A percentile compares a stretch with the other conserved stretches of the same genome.
phyloP scores from a whole-genome alignment of 805 yeast species.

The Yamadazyma sp. region DNA sequence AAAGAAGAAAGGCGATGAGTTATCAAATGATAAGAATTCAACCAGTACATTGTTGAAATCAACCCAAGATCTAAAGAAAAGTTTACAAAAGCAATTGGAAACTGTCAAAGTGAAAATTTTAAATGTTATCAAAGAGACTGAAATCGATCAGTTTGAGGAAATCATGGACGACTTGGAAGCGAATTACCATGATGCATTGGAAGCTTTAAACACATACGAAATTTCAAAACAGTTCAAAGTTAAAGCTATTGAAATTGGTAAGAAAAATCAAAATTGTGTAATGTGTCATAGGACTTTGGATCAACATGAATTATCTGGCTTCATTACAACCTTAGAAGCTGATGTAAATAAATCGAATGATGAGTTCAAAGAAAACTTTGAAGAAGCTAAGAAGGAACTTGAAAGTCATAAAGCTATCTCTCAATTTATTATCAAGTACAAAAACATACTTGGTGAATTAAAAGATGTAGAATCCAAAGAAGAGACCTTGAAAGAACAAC shows the following conservation, averaged over 20 bases:
- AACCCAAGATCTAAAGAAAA: not conserved
- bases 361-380: conserved; percentile 26
- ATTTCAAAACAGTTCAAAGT: conserved; percentile 69
- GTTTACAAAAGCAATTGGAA: not conserved
- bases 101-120: conserved; percentile 15
- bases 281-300: conserved; percentile 71
- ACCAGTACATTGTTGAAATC: conserved; percentile 2
- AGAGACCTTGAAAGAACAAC: not conserved
- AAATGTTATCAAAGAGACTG: conserved; percentile 27
- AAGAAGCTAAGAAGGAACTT: conserved; percentile 29
- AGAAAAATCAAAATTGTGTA: conserved; percentile 56
- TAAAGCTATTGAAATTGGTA: conserved; percentile 65
- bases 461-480: conserved; percentile 7
- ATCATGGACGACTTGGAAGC: conserved; percentile 56
- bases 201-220: conserved; percentile 63
- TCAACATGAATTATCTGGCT: conserved; percentile 27
- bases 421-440: conserved; percentile 24
- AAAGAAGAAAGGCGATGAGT: conserved; percentile 3
- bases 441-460: conserved; percentile 18
- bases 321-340: conserved; percentile 24
- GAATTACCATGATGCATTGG: conserved; percentile 57
- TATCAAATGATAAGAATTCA: conserved; percentile 1
- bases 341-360: conserved; percentile 24
- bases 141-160: conserved; percentile 50
- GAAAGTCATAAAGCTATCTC: conserved; percentile 27